These are phyloP conservation scores for Lichenothelia convexa DNA, from an alignment of 495 filamentous ascomycete genomes.

Conservation along the genomic window DNA sequence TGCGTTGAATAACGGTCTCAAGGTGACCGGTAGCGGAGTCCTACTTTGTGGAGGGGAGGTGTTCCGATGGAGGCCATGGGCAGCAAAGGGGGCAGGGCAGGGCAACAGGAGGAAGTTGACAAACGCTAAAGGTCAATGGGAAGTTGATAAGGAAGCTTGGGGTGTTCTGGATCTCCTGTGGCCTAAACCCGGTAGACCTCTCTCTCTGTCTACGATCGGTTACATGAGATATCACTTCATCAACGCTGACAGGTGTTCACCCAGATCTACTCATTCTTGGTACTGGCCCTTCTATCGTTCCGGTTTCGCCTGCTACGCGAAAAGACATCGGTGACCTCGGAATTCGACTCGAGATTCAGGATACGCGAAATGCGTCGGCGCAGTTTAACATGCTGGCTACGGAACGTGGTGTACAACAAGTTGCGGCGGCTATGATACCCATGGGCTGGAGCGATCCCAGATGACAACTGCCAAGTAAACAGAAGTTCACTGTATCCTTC, in stretches of 20 bases:
- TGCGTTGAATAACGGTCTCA: slow-evolving; percentile 56
- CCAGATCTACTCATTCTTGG: slow-evolving; percentile 84
- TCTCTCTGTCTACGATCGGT: no score
- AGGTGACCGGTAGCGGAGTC: slow-evolving; percentile 44
- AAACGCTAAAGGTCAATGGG: slow-evolving; percentile 67
- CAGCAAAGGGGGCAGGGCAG: slow-evolving; percentile 9
- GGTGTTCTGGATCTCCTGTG: slow-evolving; percentile 62
- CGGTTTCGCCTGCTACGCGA: slow-evolving; percentile 57
- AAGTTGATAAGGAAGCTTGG: slow-evolving; percentile 51
- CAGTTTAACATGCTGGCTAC: slow-evolving; percentile 57
- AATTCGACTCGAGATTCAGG: slow-evolving; percentile 71
- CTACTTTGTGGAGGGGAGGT: slow-evolving; percentile 71
- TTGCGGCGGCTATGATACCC: slow-evolving; percentile 80
- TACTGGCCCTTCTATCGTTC: slow-evolving; percentile 52
- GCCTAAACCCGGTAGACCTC: slow-evolving; percentile 69
- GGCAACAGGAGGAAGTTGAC: slow-evolving; percentile 26
- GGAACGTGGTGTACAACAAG: slow-evolving; percentile 40
- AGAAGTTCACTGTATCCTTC: no score
- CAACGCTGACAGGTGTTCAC: not conserved
- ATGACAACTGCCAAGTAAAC: no score
- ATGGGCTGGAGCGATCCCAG: slow-evolving; percentile 72
- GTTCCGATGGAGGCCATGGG: slow-evolving; percentile 76
- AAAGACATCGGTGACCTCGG: slow-evolving; percentile 56
- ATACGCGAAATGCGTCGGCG: slow-evolving; percentile 84
- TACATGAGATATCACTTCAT: no score